These are phyloP conservation scores for Bryoerythrophyllum caledonicum DNA, from an alignment of 225 moss, liverwort and hornwort species.

Conservation along the genomic window DNA sequence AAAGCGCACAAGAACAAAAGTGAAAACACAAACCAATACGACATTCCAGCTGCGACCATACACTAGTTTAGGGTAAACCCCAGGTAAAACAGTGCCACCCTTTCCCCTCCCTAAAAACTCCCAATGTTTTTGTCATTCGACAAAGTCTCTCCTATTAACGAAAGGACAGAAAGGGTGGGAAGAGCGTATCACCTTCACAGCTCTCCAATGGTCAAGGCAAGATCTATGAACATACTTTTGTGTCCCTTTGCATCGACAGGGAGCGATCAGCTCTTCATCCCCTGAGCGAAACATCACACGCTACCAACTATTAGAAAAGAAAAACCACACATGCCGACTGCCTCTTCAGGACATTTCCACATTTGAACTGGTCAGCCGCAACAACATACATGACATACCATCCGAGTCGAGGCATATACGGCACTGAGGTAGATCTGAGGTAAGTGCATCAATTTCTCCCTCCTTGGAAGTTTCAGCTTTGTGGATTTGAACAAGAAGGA, in stretches of 20 bases:
- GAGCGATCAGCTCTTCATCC: conserved; percentile 78
- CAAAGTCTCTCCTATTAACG: background rate
- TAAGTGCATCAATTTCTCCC: conserved; percentile 49
- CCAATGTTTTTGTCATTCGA: too few species aligned
- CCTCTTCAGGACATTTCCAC: background rate
- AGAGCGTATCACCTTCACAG: conserved; percentile 63
- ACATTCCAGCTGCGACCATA: background rate
- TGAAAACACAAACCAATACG: background rate
- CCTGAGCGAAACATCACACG: conserved; percentile 59
- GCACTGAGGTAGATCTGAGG: conserved; percentile 77
- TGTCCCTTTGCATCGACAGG: conserved; percentile 85
- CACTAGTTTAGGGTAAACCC: background rate
- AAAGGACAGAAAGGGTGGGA: conserved; percentile 9
- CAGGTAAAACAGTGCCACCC: background rate
- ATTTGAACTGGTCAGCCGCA: background rate
- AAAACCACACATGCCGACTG: background rate
- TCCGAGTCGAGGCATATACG: conserved; percentile 84
- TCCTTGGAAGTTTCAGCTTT: conserved; percentile 35
- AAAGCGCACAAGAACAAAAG: conserved; percentile 8
- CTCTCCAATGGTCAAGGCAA: conserved; percentile 93
- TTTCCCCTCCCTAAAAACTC: background rate
- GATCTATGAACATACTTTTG: conserved; percentile 87
- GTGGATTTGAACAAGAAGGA: conserved; percentile 64
- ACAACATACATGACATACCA: conserved; percentile 43
- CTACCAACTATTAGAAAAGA: background rate